A percentile compares a stretch with the other conserved stretches of the same genome.
Evolutionary conservation across 768 basidiomycete species (phyloP).

Genomic region (Mycena kentingensis): DNA sequence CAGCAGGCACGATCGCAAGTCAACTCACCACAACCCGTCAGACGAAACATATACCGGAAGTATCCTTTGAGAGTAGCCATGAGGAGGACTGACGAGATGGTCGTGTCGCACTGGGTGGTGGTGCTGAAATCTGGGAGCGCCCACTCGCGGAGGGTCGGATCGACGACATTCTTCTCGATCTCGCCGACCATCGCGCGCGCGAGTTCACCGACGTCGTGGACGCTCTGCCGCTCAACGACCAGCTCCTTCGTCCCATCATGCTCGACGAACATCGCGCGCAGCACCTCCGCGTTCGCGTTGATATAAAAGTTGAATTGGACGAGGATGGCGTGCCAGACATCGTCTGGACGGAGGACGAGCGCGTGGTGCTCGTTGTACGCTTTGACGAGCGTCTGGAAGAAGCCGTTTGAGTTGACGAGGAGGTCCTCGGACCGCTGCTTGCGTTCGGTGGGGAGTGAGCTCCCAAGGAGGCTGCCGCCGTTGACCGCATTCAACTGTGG

Average conservation of each 20-base stretch:
- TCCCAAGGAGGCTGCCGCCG: not conserved
- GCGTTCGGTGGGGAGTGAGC: not conserved
- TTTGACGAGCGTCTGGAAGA: conserved; percentile 33
- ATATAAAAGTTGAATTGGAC: conserved; percentile 42
- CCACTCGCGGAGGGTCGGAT: conserved; percentile 38
- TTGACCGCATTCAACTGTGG: conserved; percentile 1
- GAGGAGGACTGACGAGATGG: conserved; percentile 39
- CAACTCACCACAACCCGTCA: conserved; percentile 39
- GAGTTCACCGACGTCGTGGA: conserved; percentile 28
- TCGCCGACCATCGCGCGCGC: conserved; percentile 23
- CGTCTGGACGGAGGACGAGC: conserved; percentile 49
- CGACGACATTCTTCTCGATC: conserved; percentile 30
- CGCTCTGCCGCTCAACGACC: conserved; percentile 3
- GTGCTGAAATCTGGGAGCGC: conserved; percentile 46
- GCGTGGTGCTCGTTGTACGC: conserved; percentile 40
- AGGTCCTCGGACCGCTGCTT: not conserved
- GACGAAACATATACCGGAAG: conserved; percentile 35
- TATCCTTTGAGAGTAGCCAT: conserved; percentile 46
- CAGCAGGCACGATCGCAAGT: too few relatives aligned
- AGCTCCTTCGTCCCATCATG: conserved; percentile 28
- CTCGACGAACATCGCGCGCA: conserved; percentile 33
- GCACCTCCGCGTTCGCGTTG: conserved; percentile 36
- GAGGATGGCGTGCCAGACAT: conserved; percentile 48
- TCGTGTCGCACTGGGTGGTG: conserved; percentile 41
- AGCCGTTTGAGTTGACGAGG: conserved; percentile 28